A percentile compares a stretch with the other conserved stretches of the same genome.
Evolutionary conservation across 768 basidiomycete species (phyloP).

Genomic region (Amanita rubescens): DNA sequence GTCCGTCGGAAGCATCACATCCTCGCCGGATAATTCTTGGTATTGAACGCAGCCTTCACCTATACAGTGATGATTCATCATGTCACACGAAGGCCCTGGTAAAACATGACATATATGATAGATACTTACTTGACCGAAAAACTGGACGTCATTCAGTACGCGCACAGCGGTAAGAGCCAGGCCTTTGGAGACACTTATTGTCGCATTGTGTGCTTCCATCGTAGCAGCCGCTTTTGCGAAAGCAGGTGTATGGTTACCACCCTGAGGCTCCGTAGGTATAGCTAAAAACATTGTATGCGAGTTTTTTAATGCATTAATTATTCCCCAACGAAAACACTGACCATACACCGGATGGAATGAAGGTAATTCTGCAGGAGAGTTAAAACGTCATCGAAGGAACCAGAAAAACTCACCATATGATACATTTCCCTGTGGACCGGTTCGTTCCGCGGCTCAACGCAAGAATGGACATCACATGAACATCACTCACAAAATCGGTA

Average conservation of each 20-base stretch:
- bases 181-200: constrained; percentile 50
- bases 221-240: constrained; percentile 57
- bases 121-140: constrained; percentile 43
- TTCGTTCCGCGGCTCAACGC: constrained; percentile 3
- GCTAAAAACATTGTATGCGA: constrained; percentile 27
- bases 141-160: constrained; percentile 48
- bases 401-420: constrained; percentile 45
- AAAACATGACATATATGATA: too few relatives aligned
- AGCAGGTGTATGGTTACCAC: constrained; percentile 70
- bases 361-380: constrained; percentile 42
- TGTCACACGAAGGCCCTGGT: neutral
- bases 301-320: neutral
- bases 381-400: constrained; percentile 4
- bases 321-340: constrained; percentile 21
- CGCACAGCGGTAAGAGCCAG: constrained; percentile 57
- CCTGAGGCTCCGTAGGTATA: constrained; percentile 63
- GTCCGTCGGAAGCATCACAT: neutral
- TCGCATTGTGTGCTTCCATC: constrained; percentile 52
- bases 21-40: neutral
- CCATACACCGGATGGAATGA: constrained; percentile 59
- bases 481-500: constrained; percentile 65
- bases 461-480: constrained; percentile 1
- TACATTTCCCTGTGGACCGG: constrained; percentile 53
- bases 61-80: constrained; percentile 2
- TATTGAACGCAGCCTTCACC: constrained; percentile 19